A percentile compares a stretch with the other conserved stretches of the same genome.
Conservation (phyloP, 1,284 basidiomycete species). For the Retiboletus flavoniger region DNA sequence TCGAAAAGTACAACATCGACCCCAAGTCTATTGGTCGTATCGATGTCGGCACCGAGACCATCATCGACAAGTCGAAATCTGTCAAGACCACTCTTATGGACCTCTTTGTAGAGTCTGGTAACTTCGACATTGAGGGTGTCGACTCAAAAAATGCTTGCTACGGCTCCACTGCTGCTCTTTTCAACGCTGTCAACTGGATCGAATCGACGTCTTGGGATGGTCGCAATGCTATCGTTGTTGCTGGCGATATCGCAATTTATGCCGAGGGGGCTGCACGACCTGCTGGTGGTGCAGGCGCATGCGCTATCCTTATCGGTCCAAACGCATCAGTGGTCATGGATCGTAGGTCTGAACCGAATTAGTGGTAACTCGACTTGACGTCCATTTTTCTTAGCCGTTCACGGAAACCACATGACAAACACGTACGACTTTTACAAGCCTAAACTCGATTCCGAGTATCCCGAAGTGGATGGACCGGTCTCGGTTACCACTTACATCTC, state of each 20-base stretch:
- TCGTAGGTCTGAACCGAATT: slow-evolving; percentile 60
- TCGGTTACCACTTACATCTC: slow-evolving; percentile 95
- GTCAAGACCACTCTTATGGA: slow-evolving; percentile 99
- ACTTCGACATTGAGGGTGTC: slow-evolving; percentile 97
- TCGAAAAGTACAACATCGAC: slow-evolving; percentile 96
- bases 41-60: slow-evolving; percentile 98
- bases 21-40: slow-evolving; percentile 95
- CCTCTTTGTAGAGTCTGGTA: slow-evolving; percentile 88
- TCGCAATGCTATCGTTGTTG: slow-evolving; percentile 95
- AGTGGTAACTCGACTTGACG: slow-evolving; percentile 11
- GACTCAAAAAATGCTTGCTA: slow-evolving; percentile 99
- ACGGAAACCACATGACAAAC: slow-evolving; percentile 97
- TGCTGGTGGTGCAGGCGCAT: slow-evolving; percentile 95
- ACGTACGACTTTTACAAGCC: slow-evolving; percentile 99
- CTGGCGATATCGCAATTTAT: slow-evolving; percentile 97
- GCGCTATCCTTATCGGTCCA: slow-evolving; percentile 93
- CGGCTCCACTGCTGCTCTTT: slow-evolving; percentile 95
- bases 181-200: slow-evolving; percentile 98
- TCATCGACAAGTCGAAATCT: slow-evolving; percentile 99
- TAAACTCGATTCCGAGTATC: slow-evolving; percentile 89
- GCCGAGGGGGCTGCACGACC: slow-evolving; percentile 95
- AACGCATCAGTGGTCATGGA: slow-evolving; percentile 94
- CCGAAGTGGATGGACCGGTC: slow-evolving; percentile 95
- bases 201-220: slow-evolving; percentile 98
- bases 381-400: slow-evolving; percentile 68